phyloP scores from a whole-genome alignment of 2,329 filamentous ascomycete genomes.

The Dothistroma pini region DNA sequence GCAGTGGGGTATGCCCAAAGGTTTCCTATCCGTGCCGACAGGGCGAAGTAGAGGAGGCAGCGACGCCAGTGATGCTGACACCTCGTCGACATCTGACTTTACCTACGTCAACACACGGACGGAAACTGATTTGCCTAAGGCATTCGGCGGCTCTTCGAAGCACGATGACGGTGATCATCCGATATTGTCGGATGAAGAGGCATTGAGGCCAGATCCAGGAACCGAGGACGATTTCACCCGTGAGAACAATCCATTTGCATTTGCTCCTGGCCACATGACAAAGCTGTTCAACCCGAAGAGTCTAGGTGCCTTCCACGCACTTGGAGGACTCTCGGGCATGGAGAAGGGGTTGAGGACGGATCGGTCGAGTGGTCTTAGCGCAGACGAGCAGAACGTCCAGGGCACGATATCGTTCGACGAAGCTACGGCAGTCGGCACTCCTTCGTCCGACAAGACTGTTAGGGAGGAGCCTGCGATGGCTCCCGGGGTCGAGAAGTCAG shows the following conservation, averaged over 20 bases:
- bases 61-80: constrained; percentile 58
- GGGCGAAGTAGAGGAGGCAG: constrained; percentile 63
- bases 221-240: constrained; percentile 72
- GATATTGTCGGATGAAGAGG: constrained; percentile 62
- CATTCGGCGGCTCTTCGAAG: constrained; percentile 25
- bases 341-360: constrained; percentile 70
- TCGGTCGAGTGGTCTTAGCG: constrained; percentile 60
- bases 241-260: constrained; percentile 79
- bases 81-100: constrained; percentile 57
- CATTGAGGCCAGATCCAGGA: constrained; percentile 70
- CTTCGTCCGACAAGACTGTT: constrained; percentile 29
- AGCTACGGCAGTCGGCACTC: constrained; percentile 37
- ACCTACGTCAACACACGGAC: constrained; percentile 53
- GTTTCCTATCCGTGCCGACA: constrained; percentile 61
- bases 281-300: constrained; percentile 81
- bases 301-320: constrained; percentile 66
- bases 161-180: constrained; percentile 42
- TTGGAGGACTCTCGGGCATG: constrained; percentile 69
- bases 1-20: constrained; percentile 52
- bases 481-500: constrained; percentile 13
- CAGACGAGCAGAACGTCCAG: constrained; percentile 64
- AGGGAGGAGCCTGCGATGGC: constrained; percentile 26
- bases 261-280: constrained; percentile 73
- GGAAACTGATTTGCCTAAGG: constrained; percentile 31
- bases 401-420: constrained; percentile 68